phyloP scores from a whole-genome alignment of 2,329 filamentous ascomycete genomes.

The Neonectria sp. region DNA sequence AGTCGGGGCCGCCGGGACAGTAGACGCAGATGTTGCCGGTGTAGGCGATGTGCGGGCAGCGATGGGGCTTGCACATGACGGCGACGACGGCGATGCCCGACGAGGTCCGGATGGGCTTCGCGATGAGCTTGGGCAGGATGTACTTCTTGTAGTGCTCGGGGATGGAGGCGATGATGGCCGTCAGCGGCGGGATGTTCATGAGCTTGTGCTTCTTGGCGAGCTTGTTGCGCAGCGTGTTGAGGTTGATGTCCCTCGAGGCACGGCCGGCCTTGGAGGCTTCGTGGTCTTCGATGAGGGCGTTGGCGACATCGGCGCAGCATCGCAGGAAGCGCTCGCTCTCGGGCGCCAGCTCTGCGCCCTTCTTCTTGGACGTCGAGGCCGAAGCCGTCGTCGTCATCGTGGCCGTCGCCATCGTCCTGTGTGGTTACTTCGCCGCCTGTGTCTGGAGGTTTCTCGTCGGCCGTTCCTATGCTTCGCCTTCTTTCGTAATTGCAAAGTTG shows the following conservation, averaged over 20 bases:
- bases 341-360: constrained; percentile 83
- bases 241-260: constrained; percentile 88
- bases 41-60: constrained; percentile 97
- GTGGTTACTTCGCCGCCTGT: not conserved
- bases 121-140: constrained; percentile 94
- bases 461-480: not conserved
- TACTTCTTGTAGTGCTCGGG: constrained; percentile 99
- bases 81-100: constrained; percentile 98
- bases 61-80: constrained; percentile 99
- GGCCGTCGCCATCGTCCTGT: constrained; percentile 57
- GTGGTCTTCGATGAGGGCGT: constrained; percentile 93
- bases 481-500: not conserved
- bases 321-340: constrained; percentile 96
- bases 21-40: constrained; percentile 99
- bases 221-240: constrained; percentile 89
- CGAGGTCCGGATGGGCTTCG: constrained; percentile 95
- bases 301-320: constrained; percentile 96
- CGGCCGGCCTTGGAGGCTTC: constrained; percentile 84
- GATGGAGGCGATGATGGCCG: constrained; percentile 96
- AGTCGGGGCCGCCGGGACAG: constrained; percentile 96
- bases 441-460: not conserved
- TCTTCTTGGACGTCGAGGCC: constrained; percentile 78
- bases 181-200: constrained; percentile 89
- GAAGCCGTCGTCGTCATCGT: constrained; percentile 76
- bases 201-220: constrained; percentile 94